These are phyloP conservation scores for Stromatinia cepivora DNA, from an alignment of 2,329 filamentous ascomycete genomes.

Conservation along the genomic window DNA sequence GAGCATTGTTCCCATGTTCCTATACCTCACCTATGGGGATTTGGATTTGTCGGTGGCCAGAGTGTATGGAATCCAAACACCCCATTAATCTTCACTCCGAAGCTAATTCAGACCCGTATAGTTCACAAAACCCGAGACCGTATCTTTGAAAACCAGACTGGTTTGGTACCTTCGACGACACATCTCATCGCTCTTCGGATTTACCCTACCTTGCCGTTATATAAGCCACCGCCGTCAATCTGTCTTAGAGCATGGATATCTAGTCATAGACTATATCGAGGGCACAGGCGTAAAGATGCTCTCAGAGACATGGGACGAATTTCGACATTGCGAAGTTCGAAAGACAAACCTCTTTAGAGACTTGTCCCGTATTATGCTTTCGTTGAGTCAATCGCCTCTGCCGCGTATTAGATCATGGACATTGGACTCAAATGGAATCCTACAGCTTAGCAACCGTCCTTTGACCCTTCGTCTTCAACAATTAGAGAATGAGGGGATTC, in stretches of 20 bases:
- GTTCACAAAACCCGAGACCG: constrained; percentile 26
- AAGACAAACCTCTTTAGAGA: constrained; percentile 10
- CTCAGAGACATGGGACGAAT: no score
- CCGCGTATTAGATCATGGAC: constrained; percentile 14
- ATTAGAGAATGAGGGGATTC: constrained; percentile 42
- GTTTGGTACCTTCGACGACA: constrained; percentile 29
- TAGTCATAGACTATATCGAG: constrained; percentile 17
- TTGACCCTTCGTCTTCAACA: constrained; percentile 34
- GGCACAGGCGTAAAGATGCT: constrained; percentile 24
- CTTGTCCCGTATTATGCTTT: constrained; percentile 16
- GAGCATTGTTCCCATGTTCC: constrained; percentile 44
- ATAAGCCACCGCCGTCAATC: constrained; percentile 3
- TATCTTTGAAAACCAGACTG: constrained; percentile 29
- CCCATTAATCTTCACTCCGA: background rate
- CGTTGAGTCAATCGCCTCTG: constrained; percentile 8
- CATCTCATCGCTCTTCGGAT: background rate
- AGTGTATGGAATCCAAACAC: constrained; percentile 30
- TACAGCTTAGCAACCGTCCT: constrained; percentile 43
- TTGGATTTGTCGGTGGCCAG: constrained; percentile 40
- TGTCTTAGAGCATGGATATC: constrained; percentile 31
- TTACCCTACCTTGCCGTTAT: constrained; percentile 13
- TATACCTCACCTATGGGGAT: constrained; percentile 42
- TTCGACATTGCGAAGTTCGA: background rate
- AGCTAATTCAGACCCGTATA: constrained; percentile 25
- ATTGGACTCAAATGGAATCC: constrained; percentile 28